A percentile compares a stretch with the other conserved stretches of the same genome.
These are phyloP conservation scores for Naganishia vaughanmartiniae DNA, from an alignment of 768 basidiomycete genomes.

Conservation along the genomic window DNA sequence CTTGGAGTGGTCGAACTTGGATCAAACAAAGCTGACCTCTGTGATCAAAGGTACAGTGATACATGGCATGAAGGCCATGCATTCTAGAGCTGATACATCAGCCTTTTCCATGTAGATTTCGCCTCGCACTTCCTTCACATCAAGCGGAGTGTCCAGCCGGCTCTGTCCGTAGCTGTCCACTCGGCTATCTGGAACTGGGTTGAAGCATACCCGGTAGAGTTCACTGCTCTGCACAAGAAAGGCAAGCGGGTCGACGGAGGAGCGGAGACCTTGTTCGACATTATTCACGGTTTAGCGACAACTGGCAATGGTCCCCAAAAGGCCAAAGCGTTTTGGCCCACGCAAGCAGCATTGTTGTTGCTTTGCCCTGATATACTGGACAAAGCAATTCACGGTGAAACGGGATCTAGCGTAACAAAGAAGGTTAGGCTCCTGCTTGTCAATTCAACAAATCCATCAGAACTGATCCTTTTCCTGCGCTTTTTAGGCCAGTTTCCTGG, in stretches of 20 bases:
- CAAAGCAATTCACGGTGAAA: conserved; percentile 50
- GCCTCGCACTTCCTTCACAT: conserved; percentile 79
- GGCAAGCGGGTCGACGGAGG: conserved; percentile 69
- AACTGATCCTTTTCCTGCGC: conserved; percentile 39
- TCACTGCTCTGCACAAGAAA: conserved; percentile 65
- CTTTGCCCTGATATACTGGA: conserved; percentile 73
- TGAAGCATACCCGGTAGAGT: conserved; percentile 72
- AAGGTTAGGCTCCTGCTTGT: conserved; percentile 33
- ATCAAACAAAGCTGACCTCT: conserved; percentile 65
- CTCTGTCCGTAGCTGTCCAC: conserved; percentile 70
- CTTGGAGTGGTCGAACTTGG: conserved; percentile 72
- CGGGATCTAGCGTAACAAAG: conserved; percentile 34
- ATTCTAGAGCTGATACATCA: conserved; percentile 20
- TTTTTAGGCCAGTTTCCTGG: conserved; percentile 40
- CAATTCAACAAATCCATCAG: background rate
- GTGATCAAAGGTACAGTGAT: conserved; percentile 64
- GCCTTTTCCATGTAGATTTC: conserved; percentile 58
- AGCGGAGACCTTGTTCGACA: conserved; percentile 81
- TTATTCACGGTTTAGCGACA: conserved; percentile 58
- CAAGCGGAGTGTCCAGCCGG: conserved; percentile 68
- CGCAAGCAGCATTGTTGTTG: conserved; percentile 69
- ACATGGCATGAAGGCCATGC: background rate
- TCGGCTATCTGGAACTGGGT: conserved; percentile 89
- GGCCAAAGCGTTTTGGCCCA: conserved; percentile 66
- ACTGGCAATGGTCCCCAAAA: conserved; percentile 51